These are phyloP conservation scores for Purshia tridentata DNA, from an alignment of 306 rosid species.

Conservation along the genomic window DNA sequence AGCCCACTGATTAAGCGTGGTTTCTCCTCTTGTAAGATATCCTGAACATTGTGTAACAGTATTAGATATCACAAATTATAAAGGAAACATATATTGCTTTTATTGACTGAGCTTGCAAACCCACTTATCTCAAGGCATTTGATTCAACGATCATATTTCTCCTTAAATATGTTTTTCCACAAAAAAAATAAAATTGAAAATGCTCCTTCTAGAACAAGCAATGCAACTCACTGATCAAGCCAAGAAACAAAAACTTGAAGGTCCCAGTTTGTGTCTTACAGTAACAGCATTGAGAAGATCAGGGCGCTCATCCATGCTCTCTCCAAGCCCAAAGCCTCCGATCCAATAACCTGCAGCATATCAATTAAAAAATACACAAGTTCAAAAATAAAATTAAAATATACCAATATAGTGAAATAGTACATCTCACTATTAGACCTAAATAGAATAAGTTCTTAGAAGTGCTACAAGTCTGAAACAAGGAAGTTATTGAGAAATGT, in stretches of 20 bases:
- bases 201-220: neutral
- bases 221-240: neutral
- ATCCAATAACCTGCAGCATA: conserved; percentile 78
- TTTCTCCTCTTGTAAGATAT: conserved; percentile 66
- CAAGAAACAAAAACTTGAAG: neutral
- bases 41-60: conserved; percentile 43
- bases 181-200: neutral
- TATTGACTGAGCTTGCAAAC: neutral
- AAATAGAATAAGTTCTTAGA: neutral
- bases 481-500: neutral
- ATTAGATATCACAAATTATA: neutral
- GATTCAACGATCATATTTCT: no score
- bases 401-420: neutral
- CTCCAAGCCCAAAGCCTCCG: conserved; percentile 97
- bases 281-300: conserved; percentile 61
- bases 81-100: neutral
- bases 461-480: neutral
- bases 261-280: conserved; percentile 38
- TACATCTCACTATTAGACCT: neutral
- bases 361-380: neutral
- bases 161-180: neutral
- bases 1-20: conserved; percentile 89
- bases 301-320: conserved; percentile 77
- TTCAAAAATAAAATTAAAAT: neutral
- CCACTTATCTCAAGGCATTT: neutral